Conservation (phyloP, 805 yeast genomes). For the Wickerhamiella domercqiae region DNA sequence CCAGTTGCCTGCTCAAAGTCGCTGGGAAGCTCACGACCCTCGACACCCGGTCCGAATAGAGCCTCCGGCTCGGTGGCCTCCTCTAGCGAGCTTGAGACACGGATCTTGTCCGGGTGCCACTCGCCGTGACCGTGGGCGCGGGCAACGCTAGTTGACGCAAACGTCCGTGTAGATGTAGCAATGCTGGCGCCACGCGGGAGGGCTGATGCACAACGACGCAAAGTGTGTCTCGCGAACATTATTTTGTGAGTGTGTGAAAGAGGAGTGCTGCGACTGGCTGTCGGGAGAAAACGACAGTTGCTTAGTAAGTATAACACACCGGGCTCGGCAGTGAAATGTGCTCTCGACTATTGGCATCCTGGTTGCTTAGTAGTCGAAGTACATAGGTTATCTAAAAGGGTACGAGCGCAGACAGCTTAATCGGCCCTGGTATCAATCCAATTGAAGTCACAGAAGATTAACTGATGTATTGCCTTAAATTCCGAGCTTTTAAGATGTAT, state of each 20-base stretch:
- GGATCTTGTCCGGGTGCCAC: neutral
- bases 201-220: constrained; percentile 12
- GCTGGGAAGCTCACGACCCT: constrained; percentile 56
- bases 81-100: constrained; percentile 29
- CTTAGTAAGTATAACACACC: too few relatives aligned
- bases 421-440: too few relatives aligned
- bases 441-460: too few relatives aligned
- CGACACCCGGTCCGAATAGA: constrained; percentile 83
- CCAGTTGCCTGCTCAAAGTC: constrained; percentile 96
- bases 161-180: constrained; percentile 4
- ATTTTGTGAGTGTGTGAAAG: too few relatives aligned
- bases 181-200: constrained; percentile 8
- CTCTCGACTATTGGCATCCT: too few relatives aligned
- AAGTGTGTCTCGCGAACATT: constrained; percentile 10
- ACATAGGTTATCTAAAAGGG: too few relatives aligned
- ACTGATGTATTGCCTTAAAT: too few relatives aligned
- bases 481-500: too few relatives aligned
- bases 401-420: too few relatives aligned
- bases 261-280: too few relatives aligned
- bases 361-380: too few relatives aligned
- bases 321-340: too few relatives aligned
- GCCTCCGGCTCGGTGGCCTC: constrained; percentile 69
- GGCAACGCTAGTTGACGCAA: constrained; percentile 6
- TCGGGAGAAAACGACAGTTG: neutral
- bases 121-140: constrained; percentile 2